Conservation (phyloP, 257 asterid genomes). For the Penstemon eatonii region DNA sequence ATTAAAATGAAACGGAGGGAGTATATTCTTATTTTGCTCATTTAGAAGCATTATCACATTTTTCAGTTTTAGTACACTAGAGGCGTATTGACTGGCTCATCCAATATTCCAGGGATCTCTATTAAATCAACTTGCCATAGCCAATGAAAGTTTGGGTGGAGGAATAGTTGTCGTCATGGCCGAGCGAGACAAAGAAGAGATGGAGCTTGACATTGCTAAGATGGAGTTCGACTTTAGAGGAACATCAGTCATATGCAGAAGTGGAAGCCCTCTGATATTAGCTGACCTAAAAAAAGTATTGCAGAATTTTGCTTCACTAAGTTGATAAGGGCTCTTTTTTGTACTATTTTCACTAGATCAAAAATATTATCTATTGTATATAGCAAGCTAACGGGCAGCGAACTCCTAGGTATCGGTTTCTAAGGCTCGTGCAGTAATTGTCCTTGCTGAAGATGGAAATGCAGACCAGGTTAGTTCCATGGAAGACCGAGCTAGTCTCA, state of each 20-base stretch:
- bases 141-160: conserved; percentile 90
- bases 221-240: conserved; percentile 92
- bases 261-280: conserved; percentile 88
- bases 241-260: conserved; percentile 90
- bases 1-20: too few species aligned
- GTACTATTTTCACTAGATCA: background rate
- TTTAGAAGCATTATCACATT: conserved; percentile 3
- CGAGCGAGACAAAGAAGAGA: conserved; percentile 92
- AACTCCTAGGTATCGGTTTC: conserved; percentile 78
- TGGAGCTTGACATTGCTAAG: conserved; percentile 90
- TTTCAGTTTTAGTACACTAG: conserved; percentile 5
- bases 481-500: conserved; percentile 28
- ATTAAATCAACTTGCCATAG: conserved; percentile 85
- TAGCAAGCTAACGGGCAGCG: conserved; percentile 35
- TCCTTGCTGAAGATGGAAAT: conserved; percentile 93
- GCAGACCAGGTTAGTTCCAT: conserved; percentile 73
- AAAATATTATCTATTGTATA: conserved; percentile 18
- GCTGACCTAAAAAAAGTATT: conserved; percentile 79
- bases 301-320: conserved; percentile 18
- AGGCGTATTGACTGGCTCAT: conserved; percentile 21
- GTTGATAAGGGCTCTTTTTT: conserved; percentile 9
- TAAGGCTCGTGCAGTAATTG: conserved; percentile 89
- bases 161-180: conserved; percentile 92
- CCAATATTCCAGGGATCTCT: conserved; percentile 63
- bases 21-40: conserved; percentile 1